These are phyloP conservation scores for Lactarius akahatsu DNA, from an alignment of 768 basidiomycete genomes.

Conservation along the genomic window DNA sequence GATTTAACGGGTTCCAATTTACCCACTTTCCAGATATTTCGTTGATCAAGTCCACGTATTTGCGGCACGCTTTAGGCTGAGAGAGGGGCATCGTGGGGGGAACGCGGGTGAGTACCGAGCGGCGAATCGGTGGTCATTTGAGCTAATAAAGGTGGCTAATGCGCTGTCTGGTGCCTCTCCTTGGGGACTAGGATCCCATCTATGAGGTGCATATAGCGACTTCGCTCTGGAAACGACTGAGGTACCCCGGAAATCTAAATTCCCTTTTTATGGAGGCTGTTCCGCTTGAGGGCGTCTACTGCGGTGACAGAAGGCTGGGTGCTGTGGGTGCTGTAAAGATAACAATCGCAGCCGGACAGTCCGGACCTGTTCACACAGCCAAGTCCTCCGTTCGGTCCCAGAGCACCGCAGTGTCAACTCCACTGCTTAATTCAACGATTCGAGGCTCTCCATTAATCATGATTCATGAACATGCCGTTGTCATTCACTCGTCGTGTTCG, in stretches of 20 bases:
- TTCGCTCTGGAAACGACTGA: neutral
- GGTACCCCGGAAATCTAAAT: neutral
- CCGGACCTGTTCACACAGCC: too few species aligned
- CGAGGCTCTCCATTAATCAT: neutral
- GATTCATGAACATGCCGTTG: neutral
- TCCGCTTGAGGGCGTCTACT: neutral
- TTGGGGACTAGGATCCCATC: neutral
- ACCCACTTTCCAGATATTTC: conserved; percentile 12
- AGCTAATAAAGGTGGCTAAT: neutral
- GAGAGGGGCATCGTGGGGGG: conserved; percentile 8
- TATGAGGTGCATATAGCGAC: neutral
- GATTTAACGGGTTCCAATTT: conserved; percentile 20
- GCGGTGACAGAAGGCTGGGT: neutral
- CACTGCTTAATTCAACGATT: neutral
- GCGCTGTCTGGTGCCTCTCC: neutral
- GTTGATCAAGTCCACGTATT: conserved; percentile 20
- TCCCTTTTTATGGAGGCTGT: conserved; percentile 1
- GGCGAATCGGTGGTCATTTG: neutral
- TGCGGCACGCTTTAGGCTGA: conserved; percentile 10
- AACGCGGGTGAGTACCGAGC: neutral
- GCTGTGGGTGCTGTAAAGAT: conserved; percentile 1
- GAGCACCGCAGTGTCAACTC: neutral
- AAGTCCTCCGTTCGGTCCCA: neutral
- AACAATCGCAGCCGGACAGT: neutral
- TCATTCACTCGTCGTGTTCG: neutral